Base-by-base conservation (phyloP, 106 monocot species). In the Hemerocallis citrina region DNA sequence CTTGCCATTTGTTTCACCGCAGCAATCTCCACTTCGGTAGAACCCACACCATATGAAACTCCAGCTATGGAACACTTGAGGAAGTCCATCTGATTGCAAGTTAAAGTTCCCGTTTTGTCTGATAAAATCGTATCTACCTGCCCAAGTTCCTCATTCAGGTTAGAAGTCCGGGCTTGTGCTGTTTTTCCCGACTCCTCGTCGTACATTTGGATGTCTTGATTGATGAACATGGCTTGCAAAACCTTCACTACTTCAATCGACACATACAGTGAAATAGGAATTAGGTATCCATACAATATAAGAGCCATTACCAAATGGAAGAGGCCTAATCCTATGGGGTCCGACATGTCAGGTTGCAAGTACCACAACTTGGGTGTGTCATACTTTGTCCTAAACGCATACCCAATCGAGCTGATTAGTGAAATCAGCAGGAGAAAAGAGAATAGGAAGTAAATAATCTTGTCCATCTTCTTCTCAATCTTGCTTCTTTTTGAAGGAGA, bases 21-120 rank as follows among this genome's bases (percentile, higher is more conserved):
- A 63, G 82, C 87, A 69, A 87, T 55, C 51, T 87, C 87, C 14
- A 87, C 87, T 68, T 87, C 87, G 61, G 75, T 87, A 27, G 82
- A 78, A 17, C 75, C 69, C 15, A 79, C 66, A 51, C 87, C 87
- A 76, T 87, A 87, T 2, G 82, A 76, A 34, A 82, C 70, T 65
- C 87, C 86, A 3, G 69, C 82, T 67, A 87, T 79, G 38, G 82
- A 87, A 51, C 87, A 87, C 69, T 79, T 87, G 24, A 82, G 67
- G 60, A 87, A 87, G 62, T 82, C 87, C 87, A 87, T 87, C 72
- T 87, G 87, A 39, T 87, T 87, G 59, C 87, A 87, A n/a, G 87
- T 87, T 57, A 82, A 64, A 23, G 86, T 87, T 16, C 87, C 82
- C 3, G 87, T 82, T 68, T 87, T 87, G 61, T 87, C 86, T 21